Evolutionary conservation across 1,139 yeast species (phyloP).

Genomic region (Yamadazyma pseudoaaseri): DNA sequence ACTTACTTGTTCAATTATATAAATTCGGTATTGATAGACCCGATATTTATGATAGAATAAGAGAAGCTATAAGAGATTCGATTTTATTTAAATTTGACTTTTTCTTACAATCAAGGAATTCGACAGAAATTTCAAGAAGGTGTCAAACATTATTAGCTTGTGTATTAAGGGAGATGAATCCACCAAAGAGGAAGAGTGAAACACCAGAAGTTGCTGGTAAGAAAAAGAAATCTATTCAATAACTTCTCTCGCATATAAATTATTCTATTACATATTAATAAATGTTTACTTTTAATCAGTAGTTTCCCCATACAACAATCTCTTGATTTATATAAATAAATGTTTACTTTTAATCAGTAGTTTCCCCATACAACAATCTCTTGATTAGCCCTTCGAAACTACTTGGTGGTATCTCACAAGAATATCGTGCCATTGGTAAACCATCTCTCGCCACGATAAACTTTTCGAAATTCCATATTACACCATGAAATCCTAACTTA

Average conservation of each 20-base stretch:
- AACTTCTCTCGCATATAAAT: slow-evolving; percentile 11
- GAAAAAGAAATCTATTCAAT: slow-evolving; percentile 16
- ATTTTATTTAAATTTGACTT: slow-evolving; percentile 69
- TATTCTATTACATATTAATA: not conserved
- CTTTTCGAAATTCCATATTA: slow-evolving; percentile 96
- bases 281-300: not conserved
- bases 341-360: not conserved
- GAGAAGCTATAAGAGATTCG: slow-evolving; percentile 58
- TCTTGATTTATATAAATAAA: slow-evolving; percentile 1
- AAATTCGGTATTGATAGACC: slow-evolving; percentile 65
- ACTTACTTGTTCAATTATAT: slow-evolving; percentile 61
- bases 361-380: slow-evolving; percentile 1
- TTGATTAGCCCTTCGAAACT: slow-evolving; percentile 36
- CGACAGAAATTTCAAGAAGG: slow-evolving; percentile 65
- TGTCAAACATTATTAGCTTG: slow-evolving; percentile 65
- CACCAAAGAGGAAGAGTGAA: slow-evolving; percentile 17
- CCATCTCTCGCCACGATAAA: slow-evolving; percentile 76
- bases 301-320: slow-evolving; percentile 1
- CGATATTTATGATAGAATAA: slow-evolving; percentile 62
- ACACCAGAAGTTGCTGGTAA: slow-evolving; percentile 13
- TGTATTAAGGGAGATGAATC: slow-evolving; percentile 56
- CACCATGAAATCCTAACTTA: slow-evolving; percentile 70
- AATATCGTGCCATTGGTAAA: slow-evolving; percentile 66
- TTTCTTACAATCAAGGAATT: slow-evolving; percentile 66
- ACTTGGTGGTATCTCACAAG: slow-evolving; percentile 67